These are phyloP conservation scores for Mycena vulgaris DNA, from an alignment of 768 basidiomycete species.

Conservation along the genomic window DNA sequence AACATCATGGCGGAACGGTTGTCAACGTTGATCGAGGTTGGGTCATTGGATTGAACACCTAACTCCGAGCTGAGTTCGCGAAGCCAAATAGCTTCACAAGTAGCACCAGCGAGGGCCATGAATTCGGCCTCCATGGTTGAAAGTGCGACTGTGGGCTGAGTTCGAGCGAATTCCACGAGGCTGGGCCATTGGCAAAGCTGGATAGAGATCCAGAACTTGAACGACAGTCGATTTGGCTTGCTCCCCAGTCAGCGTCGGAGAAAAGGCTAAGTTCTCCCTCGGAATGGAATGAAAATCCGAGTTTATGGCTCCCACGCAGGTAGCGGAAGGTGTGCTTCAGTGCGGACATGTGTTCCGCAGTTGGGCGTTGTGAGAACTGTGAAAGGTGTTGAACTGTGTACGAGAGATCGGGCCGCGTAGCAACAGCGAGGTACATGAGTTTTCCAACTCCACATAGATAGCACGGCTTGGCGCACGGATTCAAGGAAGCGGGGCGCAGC, in stretches of 20 bases:
- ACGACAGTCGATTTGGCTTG: conserved; percentile 35
- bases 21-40: conserved; percentile 43
- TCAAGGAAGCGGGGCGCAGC: no score
- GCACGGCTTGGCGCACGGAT: no score
- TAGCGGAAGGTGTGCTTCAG: conserved; percentile 54
- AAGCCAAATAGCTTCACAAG: conserved; percentile 52
- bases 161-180: conserved; percentile 52
- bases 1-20: conserved; percentile 49
- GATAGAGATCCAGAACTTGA: conserved; percentile 52
- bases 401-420: conserved; percentile 53
- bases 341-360: conserved; percentile 49
- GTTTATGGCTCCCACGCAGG: conserved; percentile 42
- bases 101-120: conserved; percentile 49
- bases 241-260: conserved; percentile 41
- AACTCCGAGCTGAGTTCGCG: conserved; percentile 35
- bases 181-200: conserved; percentile 43
- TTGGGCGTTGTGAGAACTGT: conserved; percentile 48
- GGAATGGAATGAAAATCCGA: conserved; percentile 26
- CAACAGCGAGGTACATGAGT: conserved; percentile 48
- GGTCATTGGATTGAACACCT: background rate
- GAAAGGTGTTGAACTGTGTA: conserved; percentile 45
- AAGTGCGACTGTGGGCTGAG: conserved; percentile 53
- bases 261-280: conserved; percentile 6
- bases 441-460: conserved; percentile 46
- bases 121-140: conserved; percentile 60